These are phyloP conservation scores for Fomitopsis schrenkii DNA, from an alignment of 1,284 basidiomycete species.

Conservation along the genomic window DNA sequence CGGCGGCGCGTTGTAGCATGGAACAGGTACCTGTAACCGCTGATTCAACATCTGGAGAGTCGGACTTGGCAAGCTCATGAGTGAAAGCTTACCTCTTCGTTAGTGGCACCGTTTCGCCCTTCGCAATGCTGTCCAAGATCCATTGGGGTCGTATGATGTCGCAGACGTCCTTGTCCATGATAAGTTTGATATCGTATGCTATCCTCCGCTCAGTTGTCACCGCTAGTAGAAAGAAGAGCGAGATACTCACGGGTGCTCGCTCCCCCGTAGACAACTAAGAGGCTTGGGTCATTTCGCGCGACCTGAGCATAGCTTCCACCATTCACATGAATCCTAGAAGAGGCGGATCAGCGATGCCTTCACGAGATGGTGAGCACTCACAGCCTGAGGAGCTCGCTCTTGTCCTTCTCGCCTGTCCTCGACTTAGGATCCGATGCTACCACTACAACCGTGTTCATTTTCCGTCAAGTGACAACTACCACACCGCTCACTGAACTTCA, in stretches of 20 bases:
- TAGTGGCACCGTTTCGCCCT: conserved; percentile 52
- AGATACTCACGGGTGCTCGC: conserved; percentile 49
- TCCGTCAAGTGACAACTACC: background rate
- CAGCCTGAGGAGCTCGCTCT: conserved; percentile 60
- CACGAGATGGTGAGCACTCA: conserved; percentile 29
- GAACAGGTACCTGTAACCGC: conserved; percentile 62
- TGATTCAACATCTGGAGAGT: background rate
- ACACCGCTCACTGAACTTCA: conserved; percentile 71
- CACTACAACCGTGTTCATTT: conserved; percentile 37
- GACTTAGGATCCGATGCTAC: conserved; percentile 77
- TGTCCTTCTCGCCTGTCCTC: conserved; percentile 63
- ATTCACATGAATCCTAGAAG: conserved; percentile 63
- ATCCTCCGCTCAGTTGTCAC: background rate
- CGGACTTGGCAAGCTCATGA: background rate
- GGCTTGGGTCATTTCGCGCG: conserved; percentile 40
- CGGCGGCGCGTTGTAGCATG: conserved; percentile 47
- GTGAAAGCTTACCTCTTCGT: conserved; percentile 51
- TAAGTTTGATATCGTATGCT: conserved; percentile 67
- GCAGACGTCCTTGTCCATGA: conserved; percentile 57
- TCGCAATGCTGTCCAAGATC: conserved; percentile 74
- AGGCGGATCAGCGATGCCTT: background rate
- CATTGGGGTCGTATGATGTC: conserved; percentile 80
- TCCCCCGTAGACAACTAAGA: conserved; percentile 66
- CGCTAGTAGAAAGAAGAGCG: background rate
- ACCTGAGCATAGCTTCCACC: conserved; percentile 76